Evolutionary conservation across 495 filamentous ascomycete genomes (phyloP), one percentile per base, ranked within the genome.

Genomic region (Clohesyomyces aquaticus): DNA sequence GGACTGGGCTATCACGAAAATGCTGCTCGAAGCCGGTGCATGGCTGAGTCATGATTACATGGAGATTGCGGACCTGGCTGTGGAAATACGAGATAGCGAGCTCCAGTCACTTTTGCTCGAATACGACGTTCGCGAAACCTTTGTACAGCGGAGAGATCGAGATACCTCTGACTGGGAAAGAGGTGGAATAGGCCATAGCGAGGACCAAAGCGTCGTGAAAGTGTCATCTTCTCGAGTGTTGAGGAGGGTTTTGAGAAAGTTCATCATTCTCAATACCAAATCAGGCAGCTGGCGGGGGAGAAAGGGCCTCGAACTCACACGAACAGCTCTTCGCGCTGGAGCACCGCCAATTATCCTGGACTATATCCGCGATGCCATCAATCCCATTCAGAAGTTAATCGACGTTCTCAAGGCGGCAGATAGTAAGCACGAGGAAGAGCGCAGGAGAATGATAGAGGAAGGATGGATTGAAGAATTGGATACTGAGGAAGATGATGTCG

Each of bases 21-120:
- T 62, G 59, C 26, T 62, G 22, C 59, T 62, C 4, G 59, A 62
- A 28, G 48, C 47, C 25, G 59, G 59, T 23, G 59, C 59, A 18
- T 62, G 59, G 59, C 59, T 62, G 1, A 62, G 48, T n/a, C 26
- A 62, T n/a, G 59, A 62, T 50, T 62, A 62, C 32, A 16, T 10
- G 23, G 59, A 62, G 27, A 45, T 62, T 10, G 45, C 14, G 21
- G 59, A 62, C 21, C 49, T 62, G 18, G 59, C 49, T 8, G 11
- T 46, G 6, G 59, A 62, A 29, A 27, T 32, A 26, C n/a, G 35
- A n/a, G 50, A 62, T 21, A n/a, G 29, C 4, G 59, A 62, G 2
- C 18, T 62, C 8, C 48, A 62, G 26, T 12, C 21, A 1, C 47
- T 62, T 9, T 38, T 62, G 11, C 10, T 19, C 1, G 19, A 54